Evolutionary conservation across 192 early-diverging fungal species (phyloP).

Genomic region (Coemansia pectinata): DNA sequence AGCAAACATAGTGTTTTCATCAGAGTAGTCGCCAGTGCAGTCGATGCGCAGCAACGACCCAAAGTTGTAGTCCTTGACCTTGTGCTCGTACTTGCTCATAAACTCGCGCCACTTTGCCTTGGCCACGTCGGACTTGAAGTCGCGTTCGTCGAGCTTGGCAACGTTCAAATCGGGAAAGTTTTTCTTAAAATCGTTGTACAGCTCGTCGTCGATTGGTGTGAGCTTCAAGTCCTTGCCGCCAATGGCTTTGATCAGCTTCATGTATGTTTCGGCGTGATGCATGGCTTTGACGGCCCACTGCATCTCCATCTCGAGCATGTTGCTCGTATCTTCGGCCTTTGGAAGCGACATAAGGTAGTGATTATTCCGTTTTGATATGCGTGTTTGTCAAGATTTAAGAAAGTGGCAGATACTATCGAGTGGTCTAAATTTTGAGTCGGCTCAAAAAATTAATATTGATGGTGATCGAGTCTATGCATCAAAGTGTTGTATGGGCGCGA

Average conservation of each 20-base stretch:
- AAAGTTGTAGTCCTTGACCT: constrained; percentile 92
- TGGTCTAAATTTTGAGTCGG: neutral
- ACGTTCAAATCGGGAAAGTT: constrained; percentile 82
- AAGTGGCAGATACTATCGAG: neutral
- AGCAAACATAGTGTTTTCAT: constrained; percentile 90
- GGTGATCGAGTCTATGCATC: neutral
- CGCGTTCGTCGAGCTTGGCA: constrained; percentile 65
- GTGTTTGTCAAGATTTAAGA: neutral
- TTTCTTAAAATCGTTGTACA: constrained; percentile 72
- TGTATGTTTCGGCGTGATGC: constrained; percentile 94
- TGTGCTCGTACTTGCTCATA: constrained; percentile 83
- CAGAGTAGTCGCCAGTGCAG: constrained; percentile 75
- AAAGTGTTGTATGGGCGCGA: neutral
- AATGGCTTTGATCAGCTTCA: constrained; percentile 72
- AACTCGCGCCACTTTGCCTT: constrained; percentile 91
- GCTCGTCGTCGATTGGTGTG: constrained; percentile 82
- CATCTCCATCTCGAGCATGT: constrained; percentile 85
- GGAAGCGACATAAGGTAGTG: constrained; percentile 62
- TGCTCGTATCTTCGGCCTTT: constrained; percentile 69
- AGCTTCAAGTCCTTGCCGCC: constrained; percentile 77
- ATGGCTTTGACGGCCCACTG: constrained; percentile 96
- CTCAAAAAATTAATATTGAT: neutral
- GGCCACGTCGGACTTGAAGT: constrained; percentile 78
- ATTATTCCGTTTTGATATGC: neutral
- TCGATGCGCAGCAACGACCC: constrained; percentile 84